Conservation (phyloP, 805 yeast genomes). For the Candida insectalens region DNA sequence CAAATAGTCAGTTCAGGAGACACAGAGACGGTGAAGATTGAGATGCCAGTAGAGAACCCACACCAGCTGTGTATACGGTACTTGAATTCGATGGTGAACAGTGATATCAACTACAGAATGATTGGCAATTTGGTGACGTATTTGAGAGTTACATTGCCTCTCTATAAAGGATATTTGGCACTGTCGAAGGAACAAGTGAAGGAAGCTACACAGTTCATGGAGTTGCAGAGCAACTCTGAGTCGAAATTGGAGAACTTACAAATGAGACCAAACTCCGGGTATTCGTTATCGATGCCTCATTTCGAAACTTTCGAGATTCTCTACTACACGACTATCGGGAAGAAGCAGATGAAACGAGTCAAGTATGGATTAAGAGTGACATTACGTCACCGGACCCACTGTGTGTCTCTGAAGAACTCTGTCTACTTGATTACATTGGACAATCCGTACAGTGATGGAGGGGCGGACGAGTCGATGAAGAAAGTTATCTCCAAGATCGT, state of each 20-base stretch:
- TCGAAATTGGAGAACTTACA: slow-evolving; percentile 6
- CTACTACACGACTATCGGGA: slow-evolving; percentile 15
- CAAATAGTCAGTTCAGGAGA: slow-evolving; percentile 7
- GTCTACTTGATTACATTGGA: slow-evolving; percentile 17
- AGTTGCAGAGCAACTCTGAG: slow-evolving; percentile 8
- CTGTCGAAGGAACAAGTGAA: slow-evolving; percentile 7
- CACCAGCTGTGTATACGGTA: slow-evolving; percentile 18
- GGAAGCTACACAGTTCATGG: slow-evolving; percentile 7
- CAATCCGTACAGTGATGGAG: slow-evolving; percentile 4
- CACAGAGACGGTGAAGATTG: slow-evolving; percentile 13
- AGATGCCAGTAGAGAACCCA: slow-evolving; percentile 21
- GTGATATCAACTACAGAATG: slow-evolving; percentile 10
- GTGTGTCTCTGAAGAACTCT: slow-evolving; percentile 12
- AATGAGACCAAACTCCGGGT: slow-evolving; percentile 12
- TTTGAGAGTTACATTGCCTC: slow-evolving; percentile 21
- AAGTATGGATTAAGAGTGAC: slow-evolving; percentile 13
- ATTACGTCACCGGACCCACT: slow-evolving; percentile 13
- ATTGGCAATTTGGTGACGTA: slow-evolving; percentile 20
- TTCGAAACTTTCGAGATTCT: slow-evolving; percentile 17
- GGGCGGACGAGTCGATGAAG: slow-evolving; percentile 8
- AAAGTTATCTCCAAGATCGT: slow-evolving; percentile 5
- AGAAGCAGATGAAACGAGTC: slow-evolving; percentile 13
- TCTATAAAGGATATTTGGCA: slow-evolving; percentile 13
- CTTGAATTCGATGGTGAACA: slow-evolving; percentile 14
- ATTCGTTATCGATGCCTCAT: slow-evolving; percentile 11